These are phyloP conservation scores for Nitzschia palea DNA, from an alignment of 108 stramenopile genomes.

Conservation along the genomic window DNA sequence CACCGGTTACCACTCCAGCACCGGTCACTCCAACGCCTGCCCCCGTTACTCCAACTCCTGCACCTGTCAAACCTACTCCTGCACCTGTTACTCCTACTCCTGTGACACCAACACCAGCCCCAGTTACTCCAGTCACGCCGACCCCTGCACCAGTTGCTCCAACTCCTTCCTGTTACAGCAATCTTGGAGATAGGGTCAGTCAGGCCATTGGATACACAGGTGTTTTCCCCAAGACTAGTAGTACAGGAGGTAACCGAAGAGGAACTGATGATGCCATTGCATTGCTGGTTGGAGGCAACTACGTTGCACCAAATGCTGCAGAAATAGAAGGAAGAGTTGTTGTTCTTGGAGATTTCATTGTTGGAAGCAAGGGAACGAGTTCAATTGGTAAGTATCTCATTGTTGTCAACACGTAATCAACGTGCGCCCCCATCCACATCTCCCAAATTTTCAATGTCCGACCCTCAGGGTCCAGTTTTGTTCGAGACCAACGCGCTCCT, in stretches of 20 bases:
- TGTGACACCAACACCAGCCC: background rate
- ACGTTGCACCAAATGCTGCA: background rate
- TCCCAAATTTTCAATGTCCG: too few species aligned
- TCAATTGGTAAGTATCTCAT: background rate
- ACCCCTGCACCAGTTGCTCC: background rate
- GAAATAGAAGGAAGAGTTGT: constrained; percentile 29
- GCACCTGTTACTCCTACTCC: too few species aligned
- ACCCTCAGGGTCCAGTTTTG: too few species aligned
- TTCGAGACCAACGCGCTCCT: too few species aligned
- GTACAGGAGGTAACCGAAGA: background rate
- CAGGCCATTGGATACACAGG: background rate
- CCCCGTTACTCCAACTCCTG: background rate
- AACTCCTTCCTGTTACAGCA: background rate
- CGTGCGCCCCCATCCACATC: too few species aligned
- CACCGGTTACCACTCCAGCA: too few species aligned
- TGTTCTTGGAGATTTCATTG: constrained; percentile 13
- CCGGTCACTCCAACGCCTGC: background rate
- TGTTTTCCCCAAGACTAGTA: background rate
- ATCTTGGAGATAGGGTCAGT: constrained; percentile 17
- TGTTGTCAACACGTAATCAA: too few species aligned
- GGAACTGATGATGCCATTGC: constrained; percentile 22
- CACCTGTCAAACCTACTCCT: background rate
- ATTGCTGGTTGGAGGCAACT: constrained; percentile 18
- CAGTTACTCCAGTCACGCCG: background rate
- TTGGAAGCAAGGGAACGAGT: background rate